A percentile compares a stretch with the other conserved stretches of the same genome.
Evolutionary conservation across 306 rosid genomes (phyloP).

Genomic region (Lathyrus tuberosus): DNA sequence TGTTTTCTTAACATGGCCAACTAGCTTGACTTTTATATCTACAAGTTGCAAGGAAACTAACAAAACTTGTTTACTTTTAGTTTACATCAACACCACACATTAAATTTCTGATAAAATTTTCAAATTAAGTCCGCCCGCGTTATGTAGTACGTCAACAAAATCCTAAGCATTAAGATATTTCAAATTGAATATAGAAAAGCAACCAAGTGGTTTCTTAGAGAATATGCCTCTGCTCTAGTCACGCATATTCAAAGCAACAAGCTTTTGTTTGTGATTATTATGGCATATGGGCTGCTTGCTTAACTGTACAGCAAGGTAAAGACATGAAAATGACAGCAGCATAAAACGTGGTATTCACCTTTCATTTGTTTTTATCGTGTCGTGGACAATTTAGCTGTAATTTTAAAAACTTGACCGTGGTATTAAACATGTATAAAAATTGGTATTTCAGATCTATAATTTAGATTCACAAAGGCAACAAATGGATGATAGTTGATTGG

Average conservation of each 20-base stretch:
- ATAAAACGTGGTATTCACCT: neutral
- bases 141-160: neutral
- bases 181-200: constrained; percentile 1
- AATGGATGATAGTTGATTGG: too few species aligned
- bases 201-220: constrained; percentile 17
- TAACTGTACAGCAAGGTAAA: neutral
- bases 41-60: neutral
- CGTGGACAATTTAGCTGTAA: too few species aligned
- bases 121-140: neutral
- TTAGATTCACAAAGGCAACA: too few species aligned
- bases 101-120: neutral
- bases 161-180: neutral
- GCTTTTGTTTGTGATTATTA: neutral
- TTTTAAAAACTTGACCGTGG: too few species aligned
- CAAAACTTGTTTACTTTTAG: neutral
- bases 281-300: neutral
- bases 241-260: neutral
- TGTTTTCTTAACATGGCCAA: neutral
- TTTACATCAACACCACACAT: neutral
- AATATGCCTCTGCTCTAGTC: neutral
- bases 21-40: constrained; percentile 5
- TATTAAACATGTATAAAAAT: too few species aligned
- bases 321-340: neutral
- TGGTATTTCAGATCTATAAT: too few species aligned
- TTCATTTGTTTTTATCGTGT: too few species aligned